phyloP scores from a whole-genome alignment of 139 green algal species.

The Coelastrella sp. region DNA sequence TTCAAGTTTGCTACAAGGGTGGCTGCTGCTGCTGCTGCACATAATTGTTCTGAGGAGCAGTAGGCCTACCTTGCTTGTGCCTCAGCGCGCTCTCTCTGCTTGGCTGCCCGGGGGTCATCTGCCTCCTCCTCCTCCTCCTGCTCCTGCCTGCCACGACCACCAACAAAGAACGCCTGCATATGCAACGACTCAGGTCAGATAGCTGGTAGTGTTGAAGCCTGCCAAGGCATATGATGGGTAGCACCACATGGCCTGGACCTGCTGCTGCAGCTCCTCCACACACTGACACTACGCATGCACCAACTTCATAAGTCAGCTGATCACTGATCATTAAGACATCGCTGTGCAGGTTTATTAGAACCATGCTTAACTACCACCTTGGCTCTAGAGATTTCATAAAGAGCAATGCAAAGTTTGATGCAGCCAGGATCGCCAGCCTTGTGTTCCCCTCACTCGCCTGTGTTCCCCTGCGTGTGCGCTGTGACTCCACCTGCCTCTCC shows the following conservation, averaged over 20 bases:
- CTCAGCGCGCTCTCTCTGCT: slow-evolving; percentile 6
- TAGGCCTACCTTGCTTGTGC: slow-evolving; percentile 41
- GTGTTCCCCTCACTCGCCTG: not conserved
- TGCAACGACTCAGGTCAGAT: not conserved
- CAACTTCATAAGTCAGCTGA: too few species aligned
- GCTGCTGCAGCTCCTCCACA: not conserved
- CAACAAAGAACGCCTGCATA: slow-evolving; percentile 32
- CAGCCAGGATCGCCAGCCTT: not conserved
- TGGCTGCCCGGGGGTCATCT: slow-evolving; percentile 25
- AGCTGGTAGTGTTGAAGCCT: not conserved
- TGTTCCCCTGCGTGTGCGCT: slow-evolving; percentile 40
- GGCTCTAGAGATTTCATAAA: too few species aligned
- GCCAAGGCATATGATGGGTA: too few species aligned
- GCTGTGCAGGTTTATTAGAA: too few species aligned
- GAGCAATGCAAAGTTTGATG: too few species aligned
- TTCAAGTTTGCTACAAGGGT: too few species aligned
- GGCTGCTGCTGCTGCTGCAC: not conserved
- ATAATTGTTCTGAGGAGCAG: not conserved
- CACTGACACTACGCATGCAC: too few species aligned
- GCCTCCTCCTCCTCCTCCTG: slow-evolving; percentile 48
- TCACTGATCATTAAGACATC: too few species aligned
- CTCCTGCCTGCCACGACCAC: not conserved
- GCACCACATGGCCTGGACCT: not conserved
- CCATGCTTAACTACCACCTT: too few species aligned
- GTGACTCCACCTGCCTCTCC: slow-evolving; percentile 29